Percentiles rank a stretch among this genome's conserved stretches.
Evolutionary conservation across 441 rosid species (phyloP).

Genomic region (Raphanus hybrid): DNA sequence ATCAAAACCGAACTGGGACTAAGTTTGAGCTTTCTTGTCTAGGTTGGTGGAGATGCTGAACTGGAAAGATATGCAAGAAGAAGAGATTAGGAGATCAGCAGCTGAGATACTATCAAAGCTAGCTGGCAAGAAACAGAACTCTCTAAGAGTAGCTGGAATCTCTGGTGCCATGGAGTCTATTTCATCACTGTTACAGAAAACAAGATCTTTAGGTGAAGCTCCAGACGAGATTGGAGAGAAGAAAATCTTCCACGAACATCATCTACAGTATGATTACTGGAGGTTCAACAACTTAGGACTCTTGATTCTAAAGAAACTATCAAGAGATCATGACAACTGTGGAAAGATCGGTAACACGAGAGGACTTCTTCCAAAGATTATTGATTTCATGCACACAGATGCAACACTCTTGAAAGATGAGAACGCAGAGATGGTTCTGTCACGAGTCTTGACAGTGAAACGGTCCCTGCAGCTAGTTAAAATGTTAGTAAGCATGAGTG

Average conservation of each 20-base stretch:
- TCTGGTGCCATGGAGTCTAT: constrained; percentile 97
- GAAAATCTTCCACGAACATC: constrained; percentile 51
- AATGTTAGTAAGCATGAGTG: constrained; percentile 83
- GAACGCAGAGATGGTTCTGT: constrained; percentile 42
- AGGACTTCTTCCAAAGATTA: constrained; percentile 85
- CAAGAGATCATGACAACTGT: constrained; percentile 88
- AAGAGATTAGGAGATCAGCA: constrained; percentile 80
- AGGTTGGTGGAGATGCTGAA: constrained; percentile 87
- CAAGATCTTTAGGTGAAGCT: constrained; percentile 52
- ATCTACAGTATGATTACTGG: constrained; percentile 64
- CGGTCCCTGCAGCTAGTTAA: constrained; percentile 83
- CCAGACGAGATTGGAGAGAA: constrained; percentile 87
- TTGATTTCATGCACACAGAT: constrained; percentile 73
- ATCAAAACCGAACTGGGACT: neutral
- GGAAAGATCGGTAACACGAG: constrained; percentile 93
- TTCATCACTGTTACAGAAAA: constrained; percentile 78
- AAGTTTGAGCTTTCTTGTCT: neutral
- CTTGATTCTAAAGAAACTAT: constrained; percentile 74
- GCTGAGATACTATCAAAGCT: constrained; percentile 80
- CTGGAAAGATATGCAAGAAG: constrained; percentile 88
- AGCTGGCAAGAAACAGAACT: constrained; percentile 83
- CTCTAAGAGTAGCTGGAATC: constrained; percentile 80
- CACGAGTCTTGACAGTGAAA: constrained; percentile 75
- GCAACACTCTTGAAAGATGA: constrained; percentile 61
- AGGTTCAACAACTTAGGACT: constrained; percentile 87